These are phyloP conservation scores for Hypomyces perniciosus DNA, from an alignment of 2,329 filamentous ascomycete species.

Conservation along the genomic window DNA sequence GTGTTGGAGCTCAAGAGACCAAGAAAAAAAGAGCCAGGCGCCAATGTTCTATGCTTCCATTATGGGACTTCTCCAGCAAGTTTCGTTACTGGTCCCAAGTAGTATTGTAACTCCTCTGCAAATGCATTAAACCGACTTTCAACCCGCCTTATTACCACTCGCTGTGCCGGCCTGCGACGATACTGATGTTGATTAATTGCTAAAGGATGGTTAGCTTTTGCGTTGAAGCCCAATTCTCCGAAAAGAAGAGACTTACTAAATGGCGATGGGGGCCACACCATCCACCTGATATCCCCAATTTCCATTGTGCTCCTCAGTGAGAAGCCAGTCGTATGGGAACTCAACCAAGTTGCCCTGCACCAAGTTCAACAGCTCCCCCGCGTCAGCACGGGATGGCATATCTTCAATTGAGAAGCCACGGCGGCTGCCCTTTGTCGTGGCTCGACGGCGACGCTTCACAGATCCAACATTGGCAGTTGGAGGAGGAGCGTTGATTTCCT, in stretches of 20 bases:
- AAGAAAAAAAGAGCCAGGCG: not conserved
- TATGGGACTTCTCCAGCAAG: not conserved
- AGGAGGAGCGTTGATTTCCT: constrained; percentile 24
- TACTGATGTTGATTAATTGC: constrained; percentile 25
- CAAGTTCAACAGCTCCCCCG: constrained; percentile 73
- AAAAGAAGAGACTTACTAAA: constrained; percentile 62
- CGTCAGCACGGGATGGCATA: constrained; percentile 66
- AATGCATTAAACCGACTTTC: constrained; percentile 1
- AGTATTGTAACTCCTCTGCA: constrained; percentile 4
- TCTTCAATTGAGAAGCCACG: constrained; percentile 66
- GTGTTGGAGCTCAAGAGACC: not conserved
- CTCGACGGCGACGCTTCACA: constrained; percentile 58
- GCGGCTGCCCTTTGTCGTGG: constrained; percentile 63
- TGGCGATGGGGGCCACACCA: constrained; percentile 90
- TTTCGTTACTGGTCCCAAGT: not conserved
- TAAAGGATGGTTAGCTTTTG: constrained; percentile 24
- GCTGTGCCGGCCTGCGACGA: not conserved
- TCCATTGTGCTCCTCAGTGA: constrained; percentile 82
- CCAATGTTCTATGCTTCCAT: not conserved
- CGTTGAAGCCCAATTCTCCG: not conserved
- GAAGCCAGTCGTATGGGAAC: constrained; percentile 95
- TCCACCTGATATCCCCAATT: constrained; percentile 98
- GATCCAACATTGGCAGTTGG: constrained; percentile 37
- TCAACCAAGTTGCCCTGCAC: constrained; percentile 84
- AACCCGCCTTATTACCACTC: not conserved